phyloP scores from a whole-genome alignment of 176 grass and related monocot species.

The Oryza meyeriana region DNA sequence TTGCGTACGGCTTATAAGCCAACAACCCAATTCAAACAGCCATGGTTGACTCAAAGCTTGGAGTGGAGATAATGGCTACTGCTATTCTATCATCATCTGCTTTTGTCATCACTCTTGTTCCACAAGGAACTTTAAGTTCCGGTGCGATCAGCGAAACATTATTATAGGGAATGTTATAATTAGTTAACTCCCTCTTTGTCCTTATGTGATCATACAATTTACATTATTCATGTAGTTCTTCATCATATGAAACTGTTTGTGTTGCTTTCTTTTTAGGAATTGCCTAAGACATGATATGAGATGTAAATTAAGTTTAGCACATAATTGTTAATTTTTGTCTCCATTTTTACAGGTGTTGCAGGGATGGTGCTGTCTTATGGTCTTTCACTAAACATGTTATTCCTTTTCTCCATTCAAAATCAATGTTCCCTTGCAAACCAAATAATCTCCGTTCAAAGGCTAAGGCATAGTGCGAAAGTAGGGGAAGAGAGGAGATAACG shows the following conservation, averaged over 20 bases:
- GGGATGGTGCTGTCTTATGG: slow-evolving; percentile 73
- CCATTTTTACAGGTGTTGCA: slow-evolving; percentile 43
- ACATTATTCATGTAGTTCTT: no score
- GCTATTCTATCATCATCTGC: slow-evolving; percentile 52
- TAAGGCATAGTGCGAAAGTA: no score
- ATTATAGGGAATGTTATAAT: no score
- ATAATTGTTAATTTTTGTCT: not conserved
- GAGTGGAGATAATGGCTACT: slow-evolving; percentile 59
- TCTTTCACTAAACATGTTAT: slow-evolving; percentile 54
- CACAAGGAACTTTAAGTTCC: slow-evolving; percentile 51
- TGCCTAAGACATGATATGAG: no score
- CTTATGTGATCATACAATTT: not conserved
- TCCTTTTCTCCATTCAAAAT: slow-evolving; percentile 58
- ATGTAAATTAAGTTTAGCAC: not conserved
- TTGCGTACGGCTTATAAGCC: no score
- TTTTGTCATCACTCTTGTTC: slow-evolving; percentile 53
- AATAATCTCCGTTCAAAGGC: slow-evolving; percentile 62
- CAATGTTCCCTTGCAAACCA: slow-evolving; percentile 65
- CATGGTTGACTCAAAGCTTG: slow-evolving; percentile 68
- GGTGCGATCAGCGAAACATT: slow-evolving; percentile 6
- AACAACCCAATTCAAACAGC: no score
- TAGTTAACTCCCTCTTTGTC: not conserved
- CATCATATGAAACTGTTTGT: not conserved
- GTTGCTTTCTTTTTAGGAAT: not conserved
- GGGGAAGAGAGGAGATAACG: no score